Percentiles rank a stretch among this genome's conserved stretches.
phyloP scores from a whole-genome alignment of 2,329 filamentous ascomycete species.

The Drechslera avenae region DNA sequence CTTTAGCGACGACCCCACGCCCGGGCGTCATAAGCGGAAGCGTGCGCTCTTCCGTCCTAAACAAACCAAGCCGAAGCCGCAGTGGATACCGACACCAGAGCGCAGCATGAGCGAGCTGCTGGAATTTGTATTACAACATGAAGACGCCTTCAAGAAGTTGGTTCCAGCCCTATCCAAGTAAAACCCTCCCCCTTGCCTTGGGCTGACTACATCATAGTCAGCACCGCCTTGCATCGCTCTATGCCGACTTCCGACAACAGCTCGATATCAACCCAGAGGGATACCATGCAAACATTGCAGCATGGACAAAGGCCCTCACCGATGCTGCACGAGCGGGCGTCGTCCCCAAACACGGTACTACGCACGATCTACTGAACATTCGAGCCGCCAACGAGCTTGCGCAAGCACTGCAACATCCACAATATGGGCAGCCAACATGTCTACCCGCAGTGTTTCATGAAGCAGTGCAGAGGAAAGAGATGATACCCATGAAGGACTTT shows the following conservation, averaged over 20 bases:
- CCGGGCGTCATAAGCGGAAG: conserved; percentile 25
- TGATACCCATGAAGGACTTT: conserved; percentile 75
- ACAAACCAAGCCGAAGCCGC: conserved; percentile 20
- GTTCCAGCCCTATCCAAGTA: neutral
- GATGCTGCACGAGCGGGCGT: conserved; percentile 69
- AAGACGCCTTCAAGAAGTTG: conserved; percentile 56
- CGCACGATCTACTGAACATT: conserved; percentile 57
- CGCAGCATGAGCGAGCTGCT: conserved; percentile 68
- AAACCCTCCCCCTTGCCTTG: neutral
- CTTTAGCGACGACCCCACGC: conserved; percentile 26
- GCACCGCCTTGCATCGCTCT: conserved; percentile 80
- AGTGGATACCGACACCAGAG: conserved; percentile 31
- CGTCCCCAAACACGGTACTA: conserved; percentile 51
- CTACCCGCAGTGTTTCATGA: conserved; percentile 80
- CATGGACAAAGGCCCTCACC: conserved; percentile 78
- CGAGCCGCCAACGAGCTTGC: conserved; percentile 67
- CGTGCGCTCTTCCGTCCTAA: conserved; percentile 28
- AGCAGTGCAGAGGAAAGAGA: conserved; percentile 68
- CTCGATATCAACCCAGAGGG: conserved; percentile 81
- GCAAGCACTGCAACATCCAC: conserved; percentile 72
- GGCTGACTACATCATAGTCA: conserved; percentile 51
- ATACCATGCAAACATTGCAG: conserved; percentile 77
- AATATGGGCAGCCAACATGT: conserved; percentile 81
- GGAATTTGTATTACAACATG: conserved; percentile 60
- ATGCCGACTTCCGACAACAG: conserved; percentile 82